Evolutionary conservation across 2,329 filamentous ascomycete species (phyloP).

Genomic region (Trichophyton mentagrophytes): DNA sequence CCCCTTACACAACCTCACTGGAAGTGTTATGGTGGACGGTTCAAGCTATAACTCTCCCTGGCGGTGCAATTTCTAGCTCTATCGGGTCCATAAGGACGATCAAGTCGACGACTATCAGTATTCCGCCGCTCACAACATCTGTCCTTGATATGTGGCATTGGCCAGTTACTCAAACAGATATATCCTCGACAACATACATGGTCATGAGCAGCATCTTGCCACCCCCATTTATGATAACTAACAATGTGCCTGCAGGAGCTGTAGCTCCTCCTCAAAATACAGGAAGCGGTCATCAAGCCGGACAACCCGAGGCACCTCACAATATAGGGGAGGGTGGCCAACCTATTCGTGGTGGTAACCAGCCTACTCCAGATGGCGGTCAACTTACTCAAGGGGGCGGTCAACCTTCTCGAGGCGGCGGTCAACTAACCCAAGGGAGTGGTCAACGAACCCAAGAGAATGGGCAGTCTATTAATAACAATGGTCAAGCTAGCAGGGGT

Average conservation of each 20-base stretch:
- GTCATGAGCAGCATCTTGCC: constrained; percentile 5
- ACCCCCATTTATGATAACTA: constrained; percentile 8
- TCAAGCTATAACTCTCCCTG: constrained; percentile 10
- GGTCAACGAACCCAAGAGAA: neutral
- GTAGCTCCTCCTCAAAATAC: neutral
- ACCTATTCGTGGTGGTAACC: too few species aligned
- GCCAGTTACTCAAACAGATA: neutral
- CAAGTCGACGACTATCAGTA: constrained; percentile 1
- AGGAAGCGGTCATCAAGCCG: neutral
- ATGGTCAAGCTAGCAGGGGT: neutral
- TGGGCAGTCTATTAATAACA: neutral
- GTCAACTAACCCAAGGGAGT: neutral
- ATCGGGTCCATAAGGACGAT: constrained; percentile 3
- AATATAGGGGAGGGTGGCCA: neutral
- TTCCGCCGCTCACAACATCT: constrained; percentile 6
- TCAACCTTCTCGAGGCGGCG: neutral
- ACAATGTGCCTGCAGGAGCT: neutral
- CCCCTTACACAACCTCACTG: constrained; percentile 12
- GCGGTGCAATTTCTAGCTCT: constrained; percentile 10
- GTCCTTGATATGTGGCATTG: constrained; percentile 7
- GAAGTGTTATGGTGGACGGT: constrained; percentile 8
- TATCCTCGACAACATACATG: neutral
- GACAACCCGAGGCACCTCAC: neutral
- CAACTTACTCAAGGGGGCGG: neutral
- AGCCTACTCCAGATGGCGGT: too few species aligned